phyloP scores from a whole-genome alignment of 495 filamentous ascomycete species.

The Penicillium verhagenii region DNA sequence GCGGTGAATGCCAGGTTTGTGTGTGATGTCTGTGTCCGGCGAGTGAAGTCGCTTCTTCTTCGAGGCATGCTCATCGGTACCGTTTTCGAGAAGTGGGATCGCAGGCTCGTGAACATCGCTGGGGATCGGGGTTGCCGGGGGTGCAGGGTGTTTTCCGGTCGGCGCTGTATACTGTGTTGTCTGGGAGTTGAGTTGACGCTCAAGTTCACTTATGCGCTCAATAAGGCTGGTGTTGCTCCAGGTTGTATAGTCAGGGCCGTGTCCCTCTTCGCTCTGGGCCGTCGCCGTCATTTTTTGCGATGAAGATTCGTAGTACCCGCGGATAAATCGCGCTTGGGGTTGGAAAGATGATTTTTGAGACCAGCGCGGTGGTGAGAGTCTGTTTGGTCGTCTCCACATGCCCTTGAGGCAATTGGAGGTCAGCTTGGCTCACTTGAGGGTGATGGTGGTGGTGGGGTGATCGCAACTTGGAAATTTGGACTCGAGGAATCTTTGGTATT shows the following conservation, averaged over 20 bases:
- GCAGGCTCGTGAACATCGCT: slow-evolving; percentile 23
- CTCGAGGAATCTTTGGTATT: slow-evolving; percentile 12
- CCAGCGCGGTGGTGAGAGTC: slow-evolving; percentile 5
- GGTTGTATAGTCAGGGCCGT: slow-evolving; percentile 45
- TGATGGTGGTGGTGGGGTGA: background rate
- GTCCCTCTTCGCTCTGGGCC: slow-evolving; percentile 5
- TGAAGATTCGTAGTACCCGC: slow-evolving; percentile 9
- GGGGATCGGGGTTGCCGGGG: slow-evolving; percentile 9
- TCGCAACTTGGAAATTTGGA: background rate
- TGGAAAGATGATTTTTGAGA: background rate
- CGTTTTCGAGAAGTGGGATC: slow-evolving; percentile 12
- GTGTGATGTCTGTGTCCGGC: slow-evolving; percentile 29
- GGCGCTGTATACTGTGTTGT: slow-evolving; percentile 38
- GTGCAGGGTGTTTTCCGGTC: slow-evolving; percentile 4
- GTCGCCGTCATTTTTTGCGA: slow-evolving; percentile 16
- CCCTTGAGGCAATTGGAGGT: slow-evolving; percentile 15
- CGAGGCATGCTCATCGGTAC: background rate
- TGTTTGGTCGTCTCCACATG: slow-evolving; percentile 24
- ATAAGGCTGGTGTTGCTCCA: slow-evolving; percentile 70
- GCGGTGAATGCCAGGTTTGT: slow-evolving; percentile 20
- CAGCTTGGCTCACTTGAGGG: background rate
- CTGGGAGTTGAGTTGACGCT: slow-evolving; percentile 55
- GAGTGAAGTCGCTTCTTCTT: slow-evolving; percentile 24
- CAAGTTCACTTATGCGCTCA: slow-evolving; percentile 61
- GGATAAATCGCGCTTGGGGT: slow-evolving; percentile 9